phyloP scores from a whole-genome alignment of 1,284 basidiomycete species.

The Crucibulum parvulum region DNA sequence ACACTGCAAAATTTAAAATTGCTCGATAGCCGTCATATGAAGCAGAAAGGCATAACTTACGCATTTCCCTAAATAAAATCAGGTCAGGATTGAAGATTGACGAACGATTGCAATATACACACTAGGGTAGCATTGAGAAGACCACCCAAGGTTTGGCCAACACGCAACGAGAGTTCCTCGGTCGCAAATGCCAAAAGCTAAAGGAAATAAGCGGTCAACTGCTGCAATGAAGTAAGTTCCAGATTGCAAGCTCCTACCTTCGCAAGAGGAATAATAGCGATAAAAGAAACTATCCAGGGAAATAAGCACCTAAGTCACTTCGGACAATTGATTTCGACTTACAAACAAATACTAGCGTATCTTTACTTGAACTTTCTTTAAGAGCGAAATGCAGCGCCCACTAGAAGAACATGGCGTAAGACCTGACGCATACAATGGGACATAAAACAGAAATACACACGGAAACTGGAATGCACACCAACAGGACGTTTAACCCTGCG shows the following conservation, averaged over 20 bases:
- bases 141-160: slow-evolving; percentile 87
- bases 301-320: background rate
- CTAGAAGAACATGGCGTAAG: slow-evolving; percentile 36
- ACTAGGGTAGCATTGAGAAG: slow-evolving; percentile 88
- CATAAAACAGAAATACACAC: slow-evolving; percentile 46
- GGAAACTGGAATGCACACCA: slow-evolving; percentile 73
- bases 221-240: background rate
- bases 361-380: slow-evolving; percentile 37
- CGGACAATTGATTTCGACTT: slow-evolving; percentile 33
- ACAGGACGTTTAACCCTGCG: slow-evolving; percentile 69
- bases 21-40: background rate
- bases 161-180: slow-evolving; percentile 84
- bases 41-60: slow-evolving; percentile 51
- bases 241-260: slow-evolving; percentile 49
- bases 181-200: slow-evolving; percentile 88
- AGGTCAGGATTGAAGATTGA: slow-evolving; percentile 1
- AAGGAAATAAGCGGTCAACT: background rate
- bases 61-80: slow-evolving; percentile 67
- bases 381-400: slow-evolving; percentile 77
- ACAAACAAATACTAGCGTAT: slow-evolving; percentile 79
- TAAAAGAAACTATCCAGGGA: slow-evolving; percentile 62
- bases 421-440: background rate
- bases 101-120: slow-evolving; percentile 24
- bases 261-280: slow-evolving; percentile 79
- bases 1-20: slow-evolving; percentile 52